Evolutionary conservation across 2,329 filamentous ascomycete genomes (phyloP).

Genomic region (Coniochaeta hoffmannii): DNA sequence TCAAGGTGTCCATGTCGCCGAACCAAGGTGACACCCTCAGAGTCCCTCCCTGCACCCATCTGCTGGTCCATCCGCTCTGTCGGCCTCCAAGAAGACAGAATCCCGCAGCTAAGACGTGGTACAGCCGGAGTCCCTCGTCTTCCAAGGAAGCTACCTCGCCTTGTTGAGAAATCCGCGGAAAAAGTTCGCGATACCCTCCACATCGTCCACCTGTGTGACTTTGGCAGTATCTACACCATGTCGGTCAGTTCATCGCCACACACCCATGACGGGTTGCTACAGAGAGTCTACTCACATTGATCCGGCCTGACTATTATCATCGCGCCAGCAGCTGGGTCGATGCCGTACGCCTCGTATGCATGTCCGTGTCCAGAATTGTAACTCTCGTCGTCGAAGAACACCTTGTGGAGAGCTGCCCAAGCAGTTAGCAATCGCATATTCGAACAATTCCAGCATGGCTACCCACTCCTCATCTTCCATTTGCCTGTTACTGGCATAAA

Average conservation of each 20-base stretch:
- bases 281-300: constrained; percentile 40
- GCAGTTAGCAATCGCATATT: not conserved
- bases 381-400: constrained; percentile 47
- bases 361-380: constrained; percentile 49
- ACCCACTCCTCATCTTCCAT: constrained; percentile 38
- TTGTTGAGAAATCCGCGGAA: constrained; percentile 14
- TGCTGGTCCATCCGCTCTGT: no score
- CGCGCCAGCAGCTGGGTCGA: constrained; percentile 36
- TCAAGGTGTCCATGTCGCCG: no score
- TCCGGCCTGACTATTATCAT: constrained; percentile 52
- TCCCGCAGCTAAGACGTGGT: no score
- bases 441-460: not conserved
- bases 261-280: no score
- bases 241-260: not conserved
- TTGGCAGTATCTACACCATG: constrained; percentile 18
- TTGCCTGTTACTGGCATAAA: constrained; percentile 51
- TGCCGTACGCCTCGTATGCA: constrained; percentile 48
- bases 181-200: constrained; percentile 12
- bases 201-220: constrained; percentile 12
- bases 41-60: no score
- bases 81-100: no score
- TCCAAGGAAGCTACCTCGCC: not conserved
- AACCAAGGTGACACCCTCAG: no score
- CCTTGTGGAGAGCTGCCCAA: constrained; percentile 46
- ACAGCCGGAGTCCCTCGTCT: no score